Evolutionary conservation across 2,329 filamentous ascomycete species (phyloP).

Genomic region (Aciculosporium take): DNA sequence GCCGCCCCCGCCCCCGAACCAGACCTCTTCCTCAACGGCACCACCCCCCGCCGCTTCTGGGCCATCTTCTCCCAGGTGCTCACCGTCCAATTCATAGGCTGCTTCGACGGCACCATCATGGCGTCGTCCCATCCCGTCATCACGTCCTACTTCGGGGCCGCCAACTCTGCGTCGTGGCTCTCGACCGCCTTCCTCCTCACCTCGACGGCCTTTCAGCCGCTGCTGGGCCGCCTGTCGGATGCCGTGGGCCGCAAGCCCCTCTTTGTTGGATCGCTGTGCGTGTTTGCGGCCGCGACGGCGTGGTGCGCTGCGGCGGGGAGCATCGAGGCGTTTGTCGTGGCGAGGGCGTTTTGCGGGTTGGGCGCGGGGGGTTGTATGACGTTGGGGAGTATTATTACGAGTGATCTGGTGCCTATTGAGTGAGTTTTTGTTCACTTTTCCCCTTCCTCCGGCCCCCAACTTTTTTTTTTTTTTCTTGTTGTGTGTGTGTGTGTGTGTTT

Average conservation of each 20-base stretch:
- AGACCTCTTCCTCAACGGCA: constrained; percentile 27
- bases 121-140: constrained; percentile 69
- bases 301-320: constrained; percentile 55
- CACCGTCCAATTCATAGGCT: constrained; percentile 41
- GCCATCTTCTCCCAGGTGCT: constrained; percentile 46
- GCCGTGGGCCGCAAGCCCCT: constrained; percentile 53
- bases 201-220: constrained; percentile 60
- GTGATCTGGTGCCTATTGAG: constrained; percentile 61
- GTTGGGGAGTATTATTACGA: constrained; percentile 56
- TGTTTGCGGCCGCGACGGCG: constrained; percentile 50
- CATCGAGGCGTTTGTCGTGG: constrained; percentile 57
- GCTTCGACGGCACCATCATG: constrained; percentile 71
- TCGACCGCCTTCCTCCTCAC: constrained; percentile 68
- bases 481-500: background rate
- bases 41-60: constrained; percentile 41
- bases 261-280: constrained; percentile 46
- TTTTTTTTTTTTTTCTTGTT: background rate
- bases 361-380: constrained; percentile 59
- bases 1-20: background rate
- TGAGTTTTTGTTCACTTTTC: constrained; percentile 22
- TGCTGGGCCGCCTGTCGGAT: constrained; percentile 62
- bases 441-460: background rate
- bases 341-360: constrained; percentile 55
- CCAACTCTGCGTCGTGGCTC: constrained; percentile 70
- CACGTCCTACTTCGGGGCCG: constrained; percentile 63